phyloP scores from a whole-genome alignment of 2,329 filamentous ascomycete genomes.

The Talaromyces amestolkiae region DNA sequence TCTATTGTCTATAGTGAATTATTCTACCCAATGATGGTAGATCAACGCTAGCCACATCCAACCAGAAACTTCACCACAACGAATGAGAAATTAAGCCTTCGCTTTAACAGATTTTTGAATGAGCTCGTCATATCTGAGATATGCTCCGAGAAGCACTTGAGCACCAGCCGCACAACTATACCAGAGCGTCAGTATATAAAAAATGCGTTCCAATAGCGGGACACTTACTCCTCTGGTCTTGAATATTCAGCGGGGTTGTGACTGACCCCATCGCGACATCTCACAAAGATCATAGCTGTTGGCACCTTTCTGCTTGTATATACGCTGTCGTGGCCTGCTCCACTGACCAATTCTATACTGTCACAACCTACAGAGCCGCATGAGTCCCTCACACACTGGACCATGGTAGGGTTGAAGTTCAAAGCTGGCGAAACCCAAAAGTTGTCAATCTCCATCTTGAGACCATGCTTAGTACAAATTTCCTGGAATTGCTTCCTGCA shows the following conservation, averaged over 20 bases:
- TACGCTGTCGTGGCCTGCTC: constrained; percentile 51
- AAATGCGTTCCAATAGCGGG: neutral
- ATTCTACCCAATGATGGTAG: too few species aligned
- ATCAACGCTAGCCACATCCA: neutral
- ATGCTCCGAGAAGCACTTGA: constrained; percentile 15
- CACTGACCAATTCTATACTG: constrained; percentile 10
- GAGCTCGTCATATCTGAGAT: constrained; percentile 14
- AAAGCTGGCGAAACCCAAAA: constrained; percentile 13
- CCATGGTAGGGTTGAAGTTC: constrained; percentile 7
- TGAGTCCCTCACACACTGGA: constrained; percentile 11
- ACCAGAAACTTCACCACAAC: neutral
- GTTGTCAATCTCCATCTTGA: constrained; percentile 7
- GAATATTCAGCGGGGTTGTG: constrained; percentile 61
- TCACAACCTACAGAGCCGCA: neutral
- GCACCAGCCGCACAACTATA: constrained; percentile 4
- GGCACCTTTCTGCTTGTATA: constrained; percentile 59
- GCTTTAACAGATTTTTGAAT: constrained; percentile 5
- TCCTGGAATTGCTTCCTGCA: constrained; percentile 3
- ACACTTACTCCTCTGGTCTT: constrained; percentile 14
- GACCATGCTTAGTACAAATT: neutral
- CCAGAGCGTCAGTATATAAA: neutral
- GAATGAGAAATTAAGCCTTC: neutral
- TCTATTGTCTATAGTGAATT: too few species aligned
- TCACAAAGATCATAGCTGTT: constrained; percentile 66
- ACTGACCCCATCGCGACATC: constrained; percentile 61